Conservation (phyloP, 306 rosid genomes). For the Hippophae tibetana region DNA sequence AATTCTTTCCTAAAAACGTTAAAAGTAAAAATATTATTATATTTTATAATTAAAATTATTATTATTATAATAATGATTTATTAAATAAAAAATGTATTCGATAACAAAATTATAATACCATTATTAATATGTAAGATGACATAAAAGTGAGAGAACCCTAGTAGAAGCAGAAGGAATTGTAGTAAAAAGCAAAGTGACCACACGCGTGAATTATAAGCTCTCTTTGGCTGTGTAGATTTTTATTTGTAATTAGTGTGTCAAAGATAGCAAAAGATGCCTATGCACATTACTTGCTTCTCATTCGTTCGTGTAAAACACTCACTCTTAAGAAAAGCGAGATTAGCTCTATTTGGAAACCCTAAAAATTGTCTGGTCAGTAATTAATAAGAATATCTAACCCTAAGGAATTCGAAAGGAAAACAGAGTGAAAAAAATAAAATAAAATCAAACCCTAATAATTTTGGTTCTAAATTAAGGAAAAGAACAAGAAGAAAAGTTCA, state of each 20-base stretch:
- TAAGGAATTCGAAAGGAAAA: conserved; percentile 3
- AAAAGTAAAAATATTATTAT: too few relatives aligned
- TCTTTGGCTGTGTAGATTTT: conserved; percentile 13
- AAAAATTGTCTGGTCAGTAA: conserved; percentile 29
- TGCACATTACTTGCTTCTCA: conserved; percentile 38
- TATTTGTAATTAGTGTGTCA: conserved; percentile 56
- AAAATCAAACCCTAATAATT: too few relatives aligned
- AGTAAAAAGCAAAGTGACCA: conserved; percentile 7
- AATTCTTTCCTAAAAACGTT: too few relatives aligned
- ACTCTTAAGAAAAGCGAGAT: conserved; percentile 12
- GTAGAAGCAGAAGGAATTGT: conserved; percentile 10
- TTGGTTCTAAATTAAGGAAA: too few relatives aligned
- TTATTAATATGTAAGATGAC: conserved; percentile 11
- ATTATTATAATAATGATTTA: not conserved
- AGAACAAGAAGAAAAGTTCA: too few relatives aligned
- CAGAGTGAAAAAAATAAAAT: too few relatives aligned
- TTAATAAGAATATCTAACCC: conserved; percentile 49
- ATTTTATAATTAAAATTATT: conserved; percentile 1
- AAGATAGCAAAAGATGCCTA: conserved; percentile 45
- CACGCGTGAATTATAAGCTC: conserved; percentile 50
- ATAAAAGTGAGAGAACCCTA: conserved; percentile 61
- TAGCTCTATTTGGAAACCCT: conserved; percentile 50
- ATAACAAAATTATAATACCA: not conserved
- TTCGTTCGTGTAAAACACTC: conserved; percentile 42
- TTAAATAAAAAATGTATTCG: too few relatives aligned